Evolutionary conservation across 768 basidiomycete genomes (phyloP), one percentile per base, ranked within the genome.

Genomic region (Daedaleopsis nitida): DNA sequence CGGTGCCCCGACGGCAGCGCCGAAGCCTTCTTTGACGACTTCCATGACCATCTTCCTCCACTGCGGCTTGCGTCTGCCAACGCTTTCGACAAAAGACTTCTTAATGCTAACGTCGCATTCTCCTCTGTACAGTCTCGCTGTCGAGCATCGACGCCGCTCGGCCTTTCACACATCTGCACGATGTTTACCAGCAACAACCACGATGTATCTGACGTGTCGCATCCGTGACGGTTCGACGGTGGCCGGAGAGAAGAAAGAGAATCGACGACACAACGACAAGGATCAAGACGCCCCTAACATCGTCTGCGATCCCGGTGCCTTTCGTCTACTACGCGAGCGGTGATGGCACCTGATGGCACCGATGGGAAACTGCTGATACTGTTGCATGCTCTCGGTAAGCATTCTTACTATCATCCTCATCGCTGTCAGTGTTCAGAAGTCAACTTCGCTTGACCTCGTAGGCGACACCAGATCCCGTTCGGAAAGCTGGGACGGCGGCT

Each of bases 391-490:
- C 82, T 96, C 24, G 94, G 94, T 92, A 64, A 58, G 82, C 70
- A 23, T 17, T n/a, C 10, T 37, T 19, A 4, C 6, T 37, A 19
- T 44, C 35, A 23, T 4, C 19, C 27, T 51, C n/a, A n/a, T n/a
- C n/a, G n/a, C n/a, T n/a, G n/a, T 32, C 27, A 3, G 27, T 7
- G 27, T 7, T 8, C 45, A 24, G 17, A 52, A 14, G 16, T 51
- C 39, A 11, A 13, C 34, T 48, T 55, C 21, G 53, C 35, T 42
- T 32, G 27, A 17, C 38, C 42, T 39, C 27, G 27, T 64, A 95
- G 94, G 94, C 24, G 94, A 96, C 74, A 93, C 88, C 86, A 89
- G 61, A 49, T 76, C 3, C 92, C 93, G 1, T 96, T 97, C 71
- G 77, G 81, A 35, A 85, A 86, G 55, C 83, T 97, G 9, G 93